These are phyloP conservation scores for Corylus americana DNA, from an alignment of 306 rosid species.

Conservation along the genomic window DNA sequence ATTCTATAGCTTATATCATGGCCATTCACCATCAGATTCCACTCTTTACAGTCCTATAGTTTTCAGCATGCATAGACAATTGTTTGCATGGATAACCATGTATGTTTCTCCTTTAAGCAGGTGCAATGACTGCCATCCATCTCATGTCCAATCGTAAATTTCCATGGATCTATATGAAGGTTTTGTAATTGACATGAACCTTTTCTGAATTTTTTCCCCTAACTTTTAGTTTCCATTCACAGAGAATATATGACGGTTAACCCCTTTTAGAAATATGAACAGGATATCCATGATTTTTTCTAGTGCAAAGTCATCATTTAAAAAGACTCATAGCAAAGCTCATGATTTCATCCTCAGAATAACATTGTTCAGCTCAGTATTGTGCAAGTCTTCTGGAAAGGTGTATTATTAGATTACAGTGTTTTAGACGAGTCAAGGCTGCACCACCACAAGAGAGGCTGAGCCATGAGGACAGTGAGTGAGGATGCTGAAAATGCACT, in stretches of 20 bases:
- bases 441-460: background rate
- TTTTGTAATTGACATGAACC: background rate
- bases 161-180: background rate
- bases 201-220: background rate
- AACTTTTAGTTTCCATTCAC: background rate
- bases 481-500: background rate
- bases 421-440: background rate
- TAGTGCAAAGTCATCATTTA: background rate
- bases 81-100: background rate
- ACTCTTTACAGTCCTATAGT: background rate
- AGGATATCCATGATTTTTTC: background rate
- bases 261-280: background rate
- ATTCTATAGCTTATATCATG: background rate
- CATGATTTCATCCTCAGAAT: background rate
- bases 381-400: background rate
- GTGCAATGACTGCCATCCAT: background rate
- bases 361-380: background rate
- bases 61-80: too few species aligned
- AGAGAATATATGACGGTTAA: background rate
- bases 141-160: constrained; percentile 4
- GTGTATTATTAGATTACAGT: background rate
- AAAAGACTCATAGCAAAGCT: background rate
- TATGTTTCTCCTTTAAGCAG: background rate
- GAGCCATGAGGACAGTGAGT: background rate
- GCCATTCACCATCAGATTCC: background rate